These are phyloP conservation scores for Cucurbitaria berberidis DNA, from an alignment of 2,329 filamentous ascomycete genomes.

Conservation along the genomic window DNA sequence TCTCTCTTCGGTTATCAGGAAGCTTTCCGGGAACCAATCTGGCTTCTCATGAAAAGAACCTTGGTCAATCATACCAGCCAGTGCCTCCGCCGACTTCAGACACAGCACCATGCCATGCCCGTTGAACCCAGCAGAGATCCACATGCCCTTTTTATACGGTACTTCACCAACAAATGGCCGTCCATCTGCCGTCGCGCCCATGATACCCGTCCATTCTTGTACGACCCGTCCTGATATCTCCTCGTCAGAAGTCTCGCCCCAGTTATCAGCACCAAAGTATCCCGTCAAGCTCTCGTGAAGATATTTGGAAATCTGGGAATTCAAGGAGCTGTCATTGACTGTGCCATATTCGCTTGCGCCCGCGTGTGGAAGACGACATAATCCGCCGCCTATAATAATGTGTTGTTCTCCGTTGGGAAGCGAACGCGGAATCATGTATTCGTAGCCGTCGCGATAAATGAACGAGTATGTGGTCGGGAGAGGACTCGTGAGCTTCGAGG, in stretches of 20 bases:
- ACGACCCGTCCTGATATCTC: constrained; percentile 34
- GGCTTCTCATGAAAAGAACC: constrained; percentile 33
- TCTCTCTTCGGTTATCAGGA: constrained; percentile 56
- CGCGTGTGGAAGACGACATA: constrained; percentile 50
- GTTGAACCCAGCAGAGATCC: constrained; percentile 66
- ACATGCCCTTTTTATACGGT: constrained; percentile 55
- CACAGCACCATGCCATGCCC: constrained; percentile 71
- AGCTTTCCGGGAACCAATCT: constrained; percentile 62
- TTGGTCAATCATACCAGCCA: constrained; percentile 61
- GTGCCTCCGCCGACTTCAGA: constrained; percentile 64
- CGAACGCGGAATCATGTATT: constrained; percentile 69
- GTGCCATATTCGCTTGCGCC: constrained; percentile 61
- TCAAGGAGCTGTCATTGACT: constrained; percentile 62
- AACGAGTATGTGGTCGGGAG: constrained; percentile 65
- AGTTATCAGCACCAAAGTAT: constrained; percentile 58
- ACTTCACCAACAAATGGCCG: constrained; percentile 56
- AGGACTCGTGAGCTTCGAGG: constrained; percentile 45
- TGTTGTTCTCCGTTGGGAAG: constrained; percentile 50
- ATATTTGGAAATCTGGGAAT: constrained; percentile 59
- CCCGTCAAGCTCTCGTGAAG: constrained; percentile 51
- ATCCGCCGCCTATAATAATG: constrained; percentile 68
- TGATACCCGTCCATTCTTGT: constrained; percentile 58
- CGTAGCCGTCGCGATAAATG: constrained; percentile 66
- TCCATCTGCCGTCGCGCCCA: constrained; percentile 59
- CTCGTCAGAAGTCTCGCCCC: constrained; percentile 38